A percentile compares a stretch with the other conserved stretches of the same genome.
Evolutionary conservation across 2,329 filamentous ascomycete genomes (phyloP).

Genomic region (Aspergillus japonicus): DNA sequence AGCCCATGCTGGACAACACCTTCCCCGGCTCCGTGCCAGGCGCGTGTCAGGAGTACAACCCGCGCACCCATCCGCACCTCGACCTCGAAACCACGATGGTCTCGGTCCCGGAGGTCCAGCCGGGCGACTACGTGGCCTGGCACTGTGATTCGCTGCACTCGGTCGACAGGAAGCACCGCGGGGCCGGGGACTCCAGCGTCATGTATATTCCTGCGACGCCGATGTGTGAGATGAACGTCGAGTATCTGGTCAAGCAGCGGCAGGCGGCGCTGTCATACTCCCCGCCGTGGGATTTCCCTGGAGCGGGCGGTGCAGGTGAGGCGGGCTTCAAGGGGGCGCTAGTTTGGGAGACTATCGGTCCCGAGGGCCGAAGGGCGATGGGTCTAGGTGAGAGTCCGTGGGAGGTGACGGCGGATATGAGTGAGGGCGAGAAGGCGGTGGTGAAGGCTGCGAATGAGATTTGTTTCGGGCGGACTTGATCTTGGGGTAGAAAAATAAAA

Average conservation of each 20-base stretch:
- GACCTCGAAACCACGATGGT: conserved; percentile 68
- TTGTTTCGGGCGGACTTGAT: conserved; percentile 42
- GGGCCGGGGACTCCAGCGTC: conserved; percentile 73
- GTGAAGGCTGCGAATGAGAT: conserved; percentile 55
- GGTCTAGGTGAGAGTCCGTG: conserved; percentile 54
- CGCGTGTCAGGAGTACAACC: conserved; percentile 66
- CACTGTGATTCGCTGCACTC: conserved; percentile 80
- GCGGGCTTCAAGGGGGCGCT: conserved; percentile 39
- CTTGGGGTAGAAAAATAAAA: too few species aligned
- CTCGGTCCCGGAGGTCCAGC: conserved; percentile 65
- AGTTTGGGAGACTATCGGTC: conserved; percentile 41
- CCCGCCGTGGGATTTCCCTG: conserved; percentile 69
- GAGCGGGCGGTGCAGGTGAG: conserved; percentile 48
- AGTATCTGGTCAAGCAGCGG: conserved; percentile 69
- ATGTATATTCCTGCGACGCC: conserved; percentile 88
- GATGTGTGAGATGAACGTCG: conserved; percentile 70
- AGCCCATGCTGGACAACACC: conserved; percentile 42
- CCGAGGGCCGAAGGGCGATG: conserved; percentile 55
- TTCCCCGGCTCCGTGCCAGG: conserved; percentile 71
- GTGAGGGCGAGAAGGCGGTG: conserved; percentile 51
- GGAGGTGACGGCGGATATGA: conserved; percentile 48
- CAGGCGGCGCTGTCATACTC: conserved; percentile 68
- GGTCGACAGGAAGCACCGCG: conserved; percentile 75
- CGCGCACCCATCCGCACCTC: conserved; percentile 67
- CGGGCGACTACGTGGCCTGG: conserved; percentile 75